Base-by-base conservation (phyloP, 441 rosid genomes). In the Omphalea diandra region DNA sequence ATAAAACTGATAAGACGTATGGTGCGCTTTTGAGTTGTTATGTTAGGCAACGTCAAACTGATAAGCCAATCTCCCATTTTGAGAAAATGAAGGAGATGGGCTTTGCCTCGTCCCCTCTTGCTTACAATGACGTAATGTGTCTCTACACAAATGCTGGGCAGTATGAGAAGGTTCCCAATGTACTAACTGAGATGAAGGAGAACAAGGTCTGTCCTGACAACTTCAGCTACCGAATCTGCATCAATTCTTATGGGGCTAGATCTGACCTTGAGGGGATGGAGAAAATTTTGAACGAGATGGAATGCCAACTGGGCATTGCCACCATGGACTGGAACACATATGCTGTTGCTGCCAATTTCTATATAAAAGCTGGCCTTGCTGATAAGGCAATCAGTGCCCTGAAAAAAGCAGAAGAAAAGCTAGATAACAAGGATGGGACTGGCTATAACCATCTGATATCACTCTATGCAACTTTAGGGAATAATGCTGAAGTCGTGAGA, bases 291-390 rank as follows among this genome's bases (percentile, higher is more conserved):
- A 56, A 68, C 41, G 96, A 93, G 80, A 93, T 93, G 96, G 92
- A 87, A 77, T 76, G 76, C 29, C 80, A 80, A 53, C 72, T 74
- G 18, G 73, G 76, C 64, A 76, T 85, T 74, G 76, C 69, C 11
- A n/a, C n/a, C n/a, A 66, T 90, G 85, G 96, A 90, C 72, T 90
- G 98, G 98, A 90, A 80, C 72, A 85, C 98, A 0, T 89, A 86
- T n/a, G 82, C 93, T 32, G 88, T 86, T 53, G 94, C 78, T 72
- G 96, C 97, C 0, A 87, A 81, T 79, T 80, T 85, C 46, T 92
- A 84, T 73, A 88, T 84, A 40, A 85, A 84, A 75, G 80, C 82
- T 11, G 87, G 86, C 53, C 79, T 76, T 24, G 27, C 26, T 22
- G 80, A 69, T 17, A 87, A 78, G 80, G 98, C 94, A 2, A 11